Evolutionary conservation across 148 eudicot species (phyloP).

Genomic region (Cornus controversa): DNA sequence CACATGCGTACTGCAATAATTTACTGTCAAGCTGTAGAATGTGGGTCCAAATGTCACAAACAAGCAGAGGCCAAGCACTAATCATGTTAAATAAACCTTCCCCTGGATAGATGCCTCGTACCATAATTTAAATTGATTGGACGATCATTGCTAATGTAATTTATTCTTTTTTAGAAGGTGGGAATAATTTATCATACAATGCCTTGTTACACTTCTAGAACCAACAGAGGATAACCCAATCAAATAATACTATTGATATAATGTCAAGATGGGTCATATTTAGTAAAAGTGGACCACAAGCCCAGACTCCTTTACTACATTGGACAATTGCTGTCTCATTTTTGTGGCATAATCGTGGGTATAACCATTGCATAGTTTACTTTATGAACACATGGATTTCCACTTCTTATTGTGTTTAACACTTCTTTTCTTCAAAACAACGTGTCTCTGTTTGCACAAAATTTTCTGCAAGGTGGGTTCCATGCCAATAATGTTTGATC

Average conservation of each 20-base stretch:
- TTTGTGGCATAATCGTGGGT: background rate
- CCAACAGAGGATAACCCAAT: background rate
- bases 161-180: background rate
- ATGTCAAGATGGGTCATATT: background rate
- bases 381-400: background rate
- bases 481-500: background rate
- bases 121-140: background rate
- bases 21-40: conserved; percentile 2
- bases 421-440: background rate
- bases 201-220: background rate
- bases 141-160: background rate
- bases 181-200: background rate
- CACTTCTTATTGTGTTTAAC: background rate
- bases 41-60: background rate
- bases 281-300: too few species aligned
- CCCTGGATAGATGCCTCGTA: background rate
- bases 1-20: background rate
- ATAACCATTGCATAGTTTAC: background rate
- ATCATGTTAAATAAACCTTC: background rate
- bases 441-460: background rate
- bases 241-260: background rate
- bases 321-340: background rate
- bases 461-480: background rate
- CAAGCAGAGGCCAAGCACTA: background rate
- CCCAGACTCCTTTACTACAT: conserved; percentile 2